Conservation (phyloP, 2,329 filamentous ascomycete species). For the Keithomyces neogunnii region DNA sequence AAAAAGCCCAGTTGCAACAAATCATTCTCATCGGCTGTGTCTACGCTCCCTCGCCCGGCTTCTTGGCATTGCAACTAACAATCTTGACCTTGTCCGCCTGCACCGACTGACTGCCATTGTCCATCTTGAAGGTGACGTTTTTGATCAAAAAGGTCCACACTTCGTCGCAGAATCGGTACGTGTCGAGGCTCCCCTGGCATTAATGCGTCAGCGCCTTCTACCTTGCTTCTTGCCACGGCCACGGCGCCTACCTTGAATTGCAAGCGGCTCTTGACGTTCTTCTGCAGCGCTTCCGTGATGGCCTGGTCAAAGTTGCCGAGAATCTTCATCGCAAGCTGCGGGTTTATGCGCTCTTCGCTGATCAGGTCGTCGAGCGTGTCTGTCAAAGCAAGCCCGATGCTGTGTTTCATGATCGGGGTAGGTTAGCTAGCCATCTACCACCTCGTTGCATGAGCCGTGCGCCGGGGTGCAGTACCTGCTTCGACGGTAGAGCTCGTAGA, state of each 20-base stretch:
- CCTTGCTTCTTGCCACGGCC: neutral
- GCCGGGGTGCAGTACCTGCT: slow-evolving; percentile 67
- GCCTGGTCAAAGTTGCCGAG: slow-evolving; percentile 90
- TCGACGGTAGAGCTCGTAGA: slow-evolving; percentile 95
- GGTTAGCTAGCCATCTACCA: neutral
- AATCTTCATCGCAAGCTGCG: slow-evolving; percentile 97
- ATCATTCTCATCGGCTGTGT: neutral
- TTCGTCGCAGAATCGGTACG: slow-evolving; percentile 98
- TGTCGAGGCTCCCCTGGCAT: slow-evolving; percentile 81
- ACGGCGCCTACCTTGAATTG: slow-evolving; percentile 73
- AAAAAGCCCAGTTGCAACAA: too few relatives aligned
- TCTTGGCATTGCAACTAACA: slow-evolving; percentile 92
- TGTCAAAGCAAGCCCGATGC: slow-evolving; percentile 86
- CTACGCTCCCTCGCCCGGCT: slow-evolving; percentile 31
- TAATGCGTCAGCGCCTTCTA: neutral
- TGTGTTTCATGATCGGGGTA: slow-evolving; percentile 28
- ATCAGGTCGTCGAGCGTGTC: slow-evolving; percentile 97
- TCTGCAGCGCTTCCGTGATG: slow-evolving; percentile 82
- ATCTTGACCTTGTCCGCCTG: slow-evolving; percentile 94
- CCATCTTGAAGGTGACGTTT: slow-evolving; percentile 97
- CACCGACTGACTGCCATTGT: slow-evolving; percentile 64
- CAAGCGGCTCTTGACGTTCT: slow-evolving; percentile 84
- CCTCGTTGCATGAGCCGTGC: neutral
- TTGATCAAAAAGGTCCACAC: slow-evolving; percentile 99
- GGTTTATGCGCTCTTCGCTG: slow-evolving; percentile 88